These are phyloP conservation scores for Apiotrichum domesticum DNA, from an alignment of 1,284 basidiomycete species.

Conservation along the genomic window DNA sequence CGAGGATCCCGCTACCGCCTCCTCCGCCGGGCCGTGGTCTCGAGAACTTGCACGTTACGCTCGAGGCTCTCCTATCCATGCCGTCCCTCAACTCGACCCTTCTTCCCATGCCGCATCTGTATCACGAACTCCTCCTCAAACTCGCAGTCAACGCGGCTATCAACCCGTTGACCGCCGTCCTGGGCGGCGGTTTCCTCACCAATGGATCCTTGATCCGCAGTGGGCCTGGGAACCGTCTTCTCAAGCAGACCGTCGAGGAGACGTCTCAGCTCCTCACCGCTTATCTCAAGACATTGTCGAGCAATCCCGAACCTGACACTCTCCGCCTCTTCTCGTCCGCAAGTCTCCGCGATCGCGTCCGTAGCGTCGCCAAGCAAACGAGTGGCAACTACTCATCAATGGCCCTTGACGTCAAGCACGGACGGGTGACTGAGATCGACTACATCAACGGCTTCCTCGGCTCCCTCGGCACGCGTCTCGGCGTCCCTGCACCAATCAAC, in stretches of 20 bases:
- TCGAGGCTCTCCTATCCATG: slow-evolving; percentile 58
- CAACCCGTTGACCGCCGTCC: slow-evolving; percentile 79
- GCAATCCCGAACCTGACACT: slow-evolving; percentile 25
- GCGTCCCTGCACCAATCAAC: slow-evolving; percentile 60
- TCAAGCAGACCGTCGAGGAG: slow-evolving; percentile 59
- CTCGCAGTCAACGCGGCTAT: slow-evolving; percentile 78
- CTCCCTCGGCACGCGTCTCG: slow-evolving; percentile 58
- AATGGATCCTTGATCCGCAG: slow-evolving; percentile 67
- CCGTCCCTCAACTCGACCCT: slow-evolving; percentile 59
- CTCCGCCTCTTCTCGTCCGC: slow-evolving; percentile 31
- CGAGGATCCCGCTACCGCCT: slow-evolving; percentile 50
- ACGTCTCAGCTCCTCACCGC: slow-evolving; percentile 54
- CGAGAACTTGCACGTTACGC: slow-evolving; percentile 57
- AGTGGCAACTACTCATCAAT: slow-evolving; percentile 69
- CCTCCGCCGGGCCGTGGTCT: slow-evolving; percentile 50
- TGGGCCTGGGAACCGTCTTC: slow-evolving; percentile 49
- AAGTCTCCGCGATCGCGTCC: slow-evolving; percentile 49
- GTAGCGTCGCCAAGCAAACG: slow-evolving; percentile 56
- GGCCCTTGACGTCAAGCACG: slow-evolving; percentile 60
- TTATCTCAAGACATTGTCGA: slow-evolving; percentile 47
- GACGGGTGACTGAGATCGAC: slow-evolving; percentile 65
- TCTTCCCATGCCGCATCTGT: slow-evolving; percentile 63
- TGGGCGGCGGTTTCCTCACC: slow-evolving; percentile 56
- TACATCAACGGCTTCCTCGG: slow-evolving; percentile 82
- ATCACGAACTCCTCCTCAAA: slow-evolving; percentile 70